Evolutionary conservation across 2,329 filamentous ascomycete genomes (phyloP).

Genomic region (Colletotrichum sp.): DNA sequence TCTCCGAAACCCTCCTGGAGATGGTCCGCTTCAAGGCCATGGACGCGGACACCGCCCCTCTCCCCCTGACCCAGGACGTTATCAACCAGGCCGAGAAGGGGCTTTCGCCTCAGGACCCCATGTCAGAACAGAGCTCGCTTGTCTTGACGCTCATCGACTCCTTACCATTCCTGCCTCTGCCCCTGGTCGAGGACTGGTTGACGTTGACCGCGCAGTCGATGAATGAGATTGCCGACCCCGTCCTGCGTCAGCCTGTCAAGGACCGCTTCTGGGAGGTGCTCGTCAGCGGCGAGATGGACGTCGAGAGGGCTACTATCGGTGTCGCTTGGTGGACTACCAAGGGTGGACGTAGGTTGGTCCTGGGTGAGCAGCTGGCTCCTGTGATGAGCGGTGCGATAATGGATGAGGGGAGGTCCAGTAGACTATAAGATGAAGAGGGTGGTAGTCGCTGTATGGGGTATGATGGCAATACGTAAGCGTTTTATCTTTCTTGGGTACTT

Average conservation of each 20-base stretch:
- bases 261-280: constrained; percentile 81
- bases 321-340: constrained; percentile 84
- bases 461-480: background rate
- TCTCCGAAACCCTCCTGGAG: constrained; percentile 83
- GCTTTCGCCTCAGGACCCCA: constrained; percentile 28
- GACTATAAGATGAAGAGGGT: constrained; percentile 29
- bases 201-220: constrained; percentile 72
- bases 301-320: constrained; percentile 78
- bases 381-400: constrained; percentile 63
- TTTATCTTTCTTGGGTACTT: background rate
- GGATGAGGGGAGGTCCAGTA: constrained; percentile 35
- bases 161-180: constrained; percentile 73
- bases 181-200: constrained; percentile 81
- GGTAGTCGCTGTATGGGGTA: background rate
- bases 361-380: constrained; percentile 31
- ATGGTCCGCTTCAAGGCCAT: constrained; percentile 72
- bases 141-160: constrained; percentile 81
- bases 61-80: constrained; percentile 44
- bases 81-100: constrained; percentile 27
- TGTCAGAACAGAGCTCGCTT: constrained; percentile 83
- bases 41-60: constrained; percentile 48
- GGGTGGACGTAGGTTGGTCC: constrained; percentile 58
- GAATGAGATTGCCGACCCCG: constrained; percentile 64
- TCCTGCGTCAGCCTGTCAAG: constrained; percentile 68
- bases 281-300: constrained; percentile 84